Base-by-base conservation (phyloP, 2,329 filamentous ascomycete species). In the Beauveria sp. region DNA sequence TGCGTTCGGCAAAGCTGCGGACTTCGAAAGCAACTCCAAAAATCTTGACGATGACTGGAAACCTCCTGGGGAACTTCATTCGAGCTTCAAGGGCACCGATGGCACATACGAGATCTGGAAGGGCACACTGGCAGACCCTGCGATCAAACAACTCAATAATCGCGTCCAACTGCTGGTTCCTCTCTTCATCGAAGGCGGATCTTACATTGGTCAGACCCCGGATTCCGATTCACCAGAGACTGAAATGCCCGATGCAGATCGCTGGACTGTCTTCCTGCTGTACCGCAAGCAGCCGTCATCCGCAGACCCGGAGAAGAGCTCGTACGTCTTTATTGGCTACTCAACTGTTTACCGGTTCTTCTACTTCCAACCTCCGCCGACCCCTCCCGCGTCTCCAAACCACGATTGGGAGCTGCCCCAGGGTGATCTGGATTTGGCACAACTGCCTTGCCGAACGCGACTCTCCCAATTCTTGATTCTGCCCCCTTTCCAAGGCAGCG, bases 391-490 rank as follows among this genome's bases (percentile, higher is more conserved):
- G 37, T 70, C 77, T 14, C 68, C 64, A 34, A 68, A 67, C 22
- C 71, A 70, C 34, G 69, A 76, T 16, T 79, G 78, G 74, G 77
- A 80, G 70, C 68, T 83, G 62, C 72, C 77, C 56, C 62, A 71
- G 65, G 68, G 76, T 44, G 72, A 81, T 37, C 72, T 82, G 52
- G 75, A 79, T 52, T 77, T 87, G 65, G 72, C 83, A 5, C 77
- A 87, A 54, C 80, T 92, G 2, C 88, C 90, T 14, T 89, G 88
- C 67, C 86, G 93, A 44, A 85, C 91, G 63, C 84, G 96, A 50
- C 90, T 99, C 65, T 96, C 93, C 0, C 94, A 99, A 72, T 97
- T 97, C 73, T 71, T 99, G 63, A 87, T 99, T 64, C 80, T 99
- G 12, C 92, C 92, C 2, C 89, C 91, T 6, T 96, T 91, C 73